These are phyloP conservation scores for Nitzschia sp. DNA, from an alignment of 108 stramenopile genomes.

Conservation along the genomic window DNA sequence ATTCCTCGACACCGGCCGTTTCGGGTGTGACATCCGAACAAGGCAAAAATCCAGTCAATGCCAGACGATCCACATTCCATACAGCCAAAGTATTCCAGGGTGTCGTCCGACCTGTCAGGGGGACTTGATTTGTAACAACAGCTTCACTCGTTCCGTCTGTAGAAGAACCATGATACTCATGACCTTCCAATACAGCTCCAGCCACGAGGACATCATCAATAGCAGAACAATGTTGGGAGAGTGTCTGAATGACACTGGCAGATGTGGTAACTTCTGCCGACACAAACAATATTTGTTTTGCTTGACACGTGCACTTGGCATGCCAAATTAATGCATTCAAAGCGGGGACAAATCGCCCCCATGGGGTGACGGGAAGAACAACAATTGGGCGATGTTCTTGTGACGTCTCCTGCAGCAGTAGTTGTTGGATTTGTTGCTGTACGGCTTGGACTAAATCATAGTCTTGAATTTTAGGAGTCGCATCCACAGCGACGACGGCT, in stretches of 20 bases:
- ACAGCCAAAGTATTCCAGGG: constrained; percentile 95
- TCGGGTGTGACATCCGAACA: constrained; percentile 42
- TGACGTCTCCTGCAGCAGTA: neutral
- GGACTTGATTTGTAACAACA: constrained; percentile 18
- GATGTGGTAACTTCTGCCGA: constrained; percentile 79
- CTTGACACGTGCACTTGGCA: constrained; percentile 36
- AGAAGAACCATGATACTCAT: constrained; percentile 46
- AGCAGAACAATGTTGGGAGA: constrained; percentile 45
- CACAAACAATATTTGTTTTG: constrained; percentile 50
- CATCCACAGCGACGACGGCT: constrained; percentile 70
- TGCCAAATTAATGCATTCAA: constrained; percentile 78
- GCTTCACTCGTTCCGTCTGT: no score
- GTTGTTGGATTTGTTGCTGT: constrained; percentile 16
- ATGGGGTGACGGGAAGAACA: constrained; percentile 85
- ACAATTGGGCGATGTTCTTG: constrained; percentile 11
- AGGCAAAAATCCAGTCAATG: constrained; percentile 78
- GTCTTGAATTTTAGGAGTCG: constrained; percentile 47
- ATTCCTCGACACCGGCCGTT: constrained; percentile 82
- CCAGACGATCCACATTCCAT: constrained; percentile 81
- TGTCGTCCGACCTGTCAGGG: constrained; percentile 56
- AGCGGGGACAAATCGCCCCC: constrained; percentile 90
- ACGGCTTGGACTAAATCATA: constrained; percentile 61
- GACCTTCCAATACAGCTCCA: constrained; percentile 85
- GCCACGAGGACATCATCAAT: constrained; percentile 76
- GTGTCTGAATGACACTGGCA: constrained; percentile 29